Evolutionary conservation across 2,329 filamentous ascomycete genomes (phyloP).

Genomic region (Fusarium humuli): DNA sequence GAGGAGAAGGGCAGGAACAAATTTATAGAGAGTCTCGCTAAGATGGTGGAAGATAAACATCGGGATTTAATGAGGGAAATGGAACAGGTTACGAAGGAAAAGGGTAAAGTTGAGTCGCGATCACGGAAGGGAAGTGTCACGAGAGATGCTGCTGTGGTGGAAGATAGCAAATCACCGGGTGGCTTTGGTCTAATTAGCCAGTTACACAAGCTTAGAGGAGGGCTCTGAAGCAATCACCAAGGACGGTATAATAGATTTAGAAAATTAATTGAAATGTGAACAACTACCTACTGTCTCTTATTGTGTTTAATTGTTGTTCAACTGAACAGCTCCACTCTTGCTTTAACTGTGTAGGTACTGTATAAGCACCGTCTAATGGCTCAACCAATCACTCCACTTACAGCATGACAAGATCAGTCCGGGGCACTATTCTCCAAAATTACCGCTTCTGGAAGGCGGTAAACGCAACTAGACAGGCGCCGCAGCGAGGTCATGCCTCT

Average conservation of each 20-base stretch:
- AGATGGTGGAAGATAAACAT: constrained; percentile 82
- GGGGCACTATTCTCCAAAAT: constrained; percentile 30
- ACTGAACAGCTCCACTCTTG: background rate
- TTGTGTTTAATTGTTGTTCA: background rate
- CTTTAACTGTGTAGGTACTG: constrained; percentile 10
- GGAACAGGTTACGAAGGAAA: constrained; percentile 57
- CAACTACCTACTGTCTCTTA: background rate
- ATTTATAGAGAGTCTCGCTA: constrained; percentile 85
- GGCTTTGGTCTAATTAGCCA: constrained; percentile 73
- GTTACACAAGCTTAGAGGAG: constrained; percentile 69
- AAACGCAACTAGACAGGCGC: constrained; percentile 23
- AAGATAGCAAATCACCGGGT: constrained; percentile 59
- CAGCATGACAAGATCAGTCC: constrained; percentile 16
- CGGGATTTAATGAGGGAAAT: constrained; percentile 65
- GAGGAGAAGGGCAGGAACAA: constrained; percentile 87
- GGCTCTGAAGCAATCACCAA: constrained; percentile 53
- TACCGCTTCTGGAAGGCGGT: constrained; percentile 43
- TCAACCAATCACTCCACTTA: constrained; percentile 29
- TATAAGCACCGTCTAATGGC: background rate
- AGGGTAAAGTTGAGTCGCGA: constrained; percentile 51
- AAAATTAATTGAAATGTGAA: background rate
- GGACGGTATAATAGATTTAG: background rate
- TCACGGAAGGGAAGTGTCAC: constrained; percentile 52
- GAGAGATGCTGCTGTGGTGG: constrained; percentile 46
- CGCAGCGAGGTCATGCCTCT: constrained; percentile 41